Conservation (phyloP, 768 basidiomycete genomes). For the Obba rivulosa region DNA sequence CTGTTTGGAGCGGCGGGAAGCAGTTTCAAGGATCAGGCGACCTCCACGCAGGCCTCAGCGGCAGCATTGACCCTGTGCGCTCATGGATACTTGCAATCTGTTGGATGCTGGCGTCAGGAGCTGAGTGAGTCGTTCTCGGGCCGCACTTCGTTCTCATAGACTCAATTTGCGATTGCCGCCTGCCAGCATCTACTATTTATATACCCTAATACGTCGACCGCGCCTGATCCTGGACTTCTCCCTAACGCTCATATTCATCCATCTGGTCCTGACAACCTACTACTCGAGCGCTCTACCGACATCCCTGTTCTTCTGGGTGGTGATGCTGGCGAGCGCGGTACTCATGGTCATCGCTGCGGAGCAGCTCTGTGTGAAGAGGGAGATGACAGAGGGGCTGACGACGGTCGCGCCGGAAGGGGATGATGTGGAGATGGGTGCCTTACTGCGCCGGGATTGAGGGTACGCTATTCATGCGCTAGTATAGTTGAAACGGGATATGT, state of each 20-base stretch:
- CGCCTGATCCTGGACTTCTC: constrained; percentile 94
- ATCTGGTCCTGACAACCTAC: constrained; percentile 91
- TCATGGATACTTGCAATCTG: constrained; percentile 88
- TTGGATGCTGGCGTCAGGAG: constrained; percentile 78
- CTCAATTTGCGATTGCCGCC: background rate
- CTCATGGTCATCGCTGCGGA: constrained; percentile 79
- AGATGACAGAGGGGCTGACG: constrained; percentile 81
- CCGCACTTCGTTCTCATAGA: background rate
- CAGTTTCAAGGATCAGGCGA: constrained; percentile 55
- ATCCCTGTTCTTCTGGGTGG: constrained; percentile 88
- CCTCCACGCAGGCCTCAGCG: constrained; percentile 46
- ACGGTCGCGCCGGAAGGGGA: constrained; percentile 43
- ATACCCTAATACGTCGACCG: constrained; percentile 82
- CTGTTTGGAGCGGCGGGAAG: constrained; percentile 79
- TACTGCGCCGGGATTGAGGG: constrained; percentile 40
- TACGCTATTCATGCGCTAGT: too few species aligned
- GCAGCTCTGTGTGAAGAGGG: constrained; percentile 84
- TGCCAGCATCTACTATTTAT: constrained; percentile 71
- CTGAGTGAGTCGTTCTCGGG: constrained; percentile 64
- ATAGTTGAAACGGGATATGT: too few species aligned
- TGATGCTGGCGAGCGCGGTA: constrained; percentile 66
- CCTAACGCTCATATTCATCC: constrained; percentile 85
- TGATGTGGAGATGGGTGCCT: constrained; percentile 49
- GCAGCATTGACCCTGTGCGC: constrained; percentile 68
- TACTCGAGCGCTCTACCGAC: constrained; percentile 80